A percentile compares a stretch with the other conserved stretches of the same genome.
These are phyloP conservation scores for Cladosporium sphaerospermum DNA, from an alignment of 2,329 filamentous ascomycete genomes.

Conservation along the genomic window DNA sequence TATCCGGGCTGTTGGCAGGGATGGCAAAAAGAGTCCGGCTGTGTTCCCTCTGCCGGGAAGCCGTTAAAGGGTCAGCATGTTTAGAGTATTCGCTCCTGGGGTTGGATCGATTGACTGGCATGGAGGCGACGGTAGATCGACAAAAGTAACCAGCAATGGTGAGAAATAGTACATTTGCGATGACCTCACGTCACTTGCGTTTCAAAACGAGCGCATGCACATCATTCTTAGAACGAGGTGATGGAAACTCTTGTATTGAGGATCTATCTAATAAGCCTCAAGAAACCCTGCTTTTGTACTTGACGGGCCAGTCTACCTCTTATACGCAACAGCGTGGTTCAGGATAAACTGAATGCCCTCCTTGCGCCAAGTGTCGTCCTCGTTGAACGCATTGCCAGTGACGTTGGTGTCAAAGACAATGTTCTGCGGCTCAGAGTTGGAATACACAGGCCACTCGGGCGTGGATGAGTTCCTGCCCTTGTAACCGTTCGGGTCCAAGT, in stretches of 20 bases:
- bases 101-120: too few species aligned
- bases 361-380: constrained; percentile 40
- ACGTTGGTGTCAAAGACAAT: constrained; percentile 44
- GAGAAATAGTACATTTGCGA: too few species aligned
- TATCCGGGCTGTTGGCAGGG: constrained; percentile 45
- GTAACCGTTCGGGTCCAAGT: constrained; percentile 35
- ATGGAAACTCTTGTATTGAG: too few species aligned
- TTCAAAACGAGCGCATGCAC: too few species aligned
- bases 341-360: constrained; percentile 41
- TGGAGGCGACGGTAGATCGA: too few species aligned
- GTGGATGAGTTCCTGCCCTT: constrained; percentile 17
- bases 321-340: constrained; percentile 22
- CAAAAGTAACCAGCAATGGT: too few species aligned
- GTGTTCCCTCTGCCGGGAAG: constrained; percentile 37
- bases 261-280: too few species aligned
- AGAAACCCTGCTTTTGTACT: background rate
- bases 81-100: too few species aligned
- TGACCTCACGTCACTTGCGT: too few species aligned
- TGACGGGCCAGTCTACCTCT: background rate
- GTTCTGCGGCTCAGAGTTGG: constrained; percentile 30
- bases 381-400: constrained; percentile 28
- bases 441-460: constrained; percentile 37
- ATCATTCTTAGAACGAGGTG: too few species aligned
- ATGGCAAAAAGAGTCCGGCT: constrained; percentile 48
- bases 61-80: too few species aligned